Evolutionary conservation across 179 eudicot genomes (phyloP).

Genomic region (Gypsophila paniculata): DNA sequence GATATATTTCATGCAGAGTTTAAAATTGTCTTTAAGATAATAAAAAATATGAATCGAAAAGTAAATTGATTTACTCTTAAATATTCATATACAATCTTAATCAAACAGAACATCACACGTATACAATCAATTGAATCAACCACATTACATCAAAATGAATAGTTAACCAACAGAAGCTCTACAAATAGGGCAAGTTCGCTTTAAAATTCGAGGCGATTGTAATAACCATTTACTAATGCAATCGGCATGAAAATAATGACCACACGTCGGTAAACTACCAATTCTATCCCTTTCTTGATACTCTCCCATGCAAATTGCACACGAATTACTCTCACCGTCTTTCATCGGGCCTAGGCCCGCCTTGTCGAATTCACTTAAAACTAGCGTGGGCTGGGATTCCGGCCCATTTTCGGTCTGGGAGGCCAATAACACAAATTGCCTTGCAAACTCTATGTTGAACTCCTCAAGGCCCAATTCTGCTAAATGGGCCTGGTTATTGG

Average conservation of each 20-base stretch:
- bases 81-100: not conserved
- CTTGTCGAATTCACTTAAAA: slow-evolving; percentile 24
- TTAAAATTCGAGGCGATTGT: slow-evolving; percentile 18
- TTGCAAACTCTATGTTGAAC: slow-evolving; percentile 22
- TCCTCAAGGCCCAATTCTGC: slow-evolving; percentile 28
- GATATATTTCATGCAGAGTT: no score
- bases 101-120: not conserved
- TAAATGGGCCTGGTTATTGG: not conserved
- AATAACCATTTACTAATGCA: slow-evolving; percentile 30
- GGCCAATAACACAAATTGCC: slow-evolving; percentile 22
- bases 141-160: not conserved
- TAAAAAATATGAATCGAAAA: no score
- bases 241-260: slow-evolving; percentile 31
- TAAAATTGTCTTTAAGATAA: no score
- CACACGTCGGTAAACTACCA: slow-evolving; percentile 26
- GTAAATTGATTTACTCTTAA: no score
- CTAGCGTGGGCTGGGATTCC: slow-evolving; percentile 16
- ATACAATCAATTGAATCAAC: not conserved
- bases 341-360: slow-evolving; percentile 7
- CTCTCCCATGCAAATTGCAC: slow-evolving; percentile 32
- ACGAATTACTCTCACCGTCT: slow-evolving; percentile 15
- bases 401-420: not conserved
- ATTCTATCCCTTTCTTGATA: slow-evolving; percentile 25
- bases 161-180: slow-evolving; percentile 23
- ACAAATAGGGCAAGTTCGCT: slow-evolving; percentile 32